These are phyloP conservation scores for Botrytis cinerea DNA, from an alignment of 2,329 filamentous ascomycete species.

Conservation along the genomic window DNA sequence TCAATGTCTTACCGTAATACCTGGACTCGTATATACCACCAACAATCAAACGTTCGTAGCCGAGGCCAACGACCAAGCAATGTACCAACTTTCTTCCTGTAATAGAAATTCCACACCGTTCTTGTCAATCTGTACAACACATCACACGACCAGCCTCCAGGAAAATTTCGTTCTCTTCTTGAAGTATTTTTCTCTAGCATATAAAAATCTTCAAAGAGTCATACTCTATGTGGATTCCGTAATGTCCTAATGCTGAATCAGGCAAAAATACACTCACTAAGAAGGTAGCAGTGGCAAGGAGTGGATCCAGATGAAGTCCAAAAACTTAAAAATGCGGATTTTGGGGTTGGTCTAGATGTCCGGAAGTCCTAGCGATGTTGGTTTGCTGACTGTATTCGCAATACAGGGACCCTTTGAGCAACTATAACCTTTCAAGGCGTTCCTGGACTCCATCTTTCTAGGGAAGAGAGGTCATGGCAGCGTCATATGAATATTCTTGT, in stretches of 20 bases:
- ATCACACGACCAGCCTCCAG: conserved; percentile 3
- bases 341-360: conserved; percentile 16
- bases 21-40: neutral
- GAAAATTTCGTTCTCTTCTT: neutral
- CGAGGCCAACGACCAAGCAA: neutral
- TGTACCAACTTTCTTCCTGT: neutral
- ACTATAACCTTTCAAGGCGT: neutral
- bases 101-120: neutral
- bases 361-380: conserved; percentile 3
- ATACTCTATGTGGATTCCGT: conserved; percentile 9
- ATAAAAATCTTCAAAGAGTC: conserved; percentile 18
- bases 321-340: conserved; percentile 14
- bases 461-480: neutral
- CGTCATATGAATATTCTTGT: neutral
- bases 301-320: neutral
- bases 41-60: neutral
- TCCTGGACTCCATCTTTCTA: conserved; percentile 16
- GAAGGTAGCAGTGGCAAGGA: neutral
- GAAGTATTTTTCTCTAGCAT: neutral
- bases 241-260: neutral
- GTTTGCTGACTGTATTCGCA: neutral
- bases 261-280: neutral
- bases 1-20: neutral
- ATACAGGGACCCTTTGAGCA: neutral
- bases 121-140: neutral